Percentiles rank a stretch among this genome's conserved stretches.
Conservation (phyloP, 768 basidiomycete species). For the Nevesoporus exiguus region DNA sequence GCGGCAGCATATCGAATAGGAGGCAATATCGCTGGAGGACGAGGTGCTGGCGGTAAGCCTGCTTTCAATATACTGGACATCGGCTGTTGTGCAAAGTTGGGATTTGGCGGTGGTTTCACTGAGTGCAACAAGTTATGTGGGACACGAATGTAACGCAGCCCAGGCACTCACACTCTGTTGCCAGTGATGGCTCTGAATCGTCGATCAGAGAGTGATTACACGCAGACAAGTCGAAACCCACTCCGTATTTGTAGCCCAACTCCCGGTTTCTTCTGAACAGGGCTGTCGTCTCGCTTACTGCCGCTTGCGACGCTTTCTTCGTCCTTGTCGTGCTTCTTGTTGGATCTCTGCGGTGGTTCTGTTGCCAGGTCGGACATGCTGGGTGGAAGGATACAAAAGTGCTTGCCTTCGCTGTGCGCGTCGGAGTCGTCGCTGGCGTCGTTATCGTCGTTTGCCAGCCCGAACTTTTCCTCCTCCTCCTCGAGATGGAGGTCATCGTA, state of each 20-base stretch:
- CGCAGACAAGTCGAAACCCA: slow-evolving; percentile 38
- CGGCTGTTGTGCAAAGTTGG: slow-evolving; percentile 79
- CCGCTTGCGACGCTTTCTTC: slow-evolving; percentile 73
- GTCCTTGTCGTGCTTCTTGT: slow-evolving; percentile 69
- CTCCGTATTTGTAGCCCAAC: slow-evolving; percentile 66
- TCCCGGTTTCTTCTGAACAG: slow-evolving; percentile 73
- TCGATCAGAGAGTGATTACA: slow-evolving; percentile 12
- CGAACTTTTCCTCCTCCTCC: slow-evolving; percentile 94
- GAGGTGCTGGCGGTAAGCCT: slow-evolving; percentile 56
- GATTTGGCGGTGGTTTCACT: slow-evolving; percentile 70
- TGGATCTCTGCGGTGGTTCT: slow-evolving; percentile 65
- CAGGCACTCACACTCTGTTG: slow-evolving; percentile 51
- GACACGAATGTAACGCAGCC: not conserved
- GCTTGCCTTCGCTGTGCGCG: slow-evolving; percentile 65
- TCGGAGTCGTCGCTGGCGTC: slow-evolving; percentile 73
- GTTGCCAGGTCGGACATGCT: slow-evolving; percentile 3
- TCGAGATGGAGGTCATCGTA: slow-evolving; percentile 98
- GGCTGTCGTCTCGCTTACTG: slow-evolving; percentile 70
- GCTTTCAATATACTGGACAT: slow-evolving; percentile 74
- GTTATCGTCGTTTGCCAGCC: slow-evolving; percentile 67
- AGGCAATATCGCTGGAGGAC: slow-evolving; percentile 54
- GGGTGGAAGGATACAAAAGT: not conserved
- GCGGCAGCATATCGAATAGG: slow-evolving; percentile 92
- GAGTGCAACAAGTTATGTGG: slow-evolving; percentile 7
- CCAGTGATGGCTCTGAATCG: slow-evolving; percentile 61